phyloP scores from a whole-genome alignment of 331 rosid genomes.

The Prunus yedoensis region DNA sequence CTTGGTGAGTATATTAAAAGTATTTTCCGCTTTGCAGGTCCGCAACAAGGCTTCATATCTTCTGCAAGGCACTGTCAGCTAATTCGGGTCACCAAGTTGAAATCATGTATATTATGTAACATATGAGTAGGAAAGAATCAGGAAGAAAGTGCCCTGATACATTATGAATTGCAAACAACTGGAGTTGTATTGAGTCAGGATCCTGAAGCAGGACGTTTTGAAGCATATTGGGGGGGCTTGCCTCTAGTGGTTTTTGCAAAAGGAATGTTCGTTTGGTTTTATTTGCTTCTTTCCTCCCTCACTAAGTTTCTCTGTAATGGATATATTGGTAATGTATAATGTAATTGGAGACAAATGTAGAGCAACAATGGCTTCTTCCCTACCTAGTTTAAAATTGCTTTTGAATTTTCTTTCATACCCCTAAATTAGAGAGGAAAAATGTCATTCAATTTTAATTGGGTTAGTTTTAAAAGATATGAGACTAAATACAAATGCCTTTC shows the following conservation, averaged over 20 bases:
- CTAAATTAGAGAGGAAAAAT: neutral
- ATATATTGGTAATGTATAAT: neutral
- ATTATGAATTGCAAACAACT: neutral
- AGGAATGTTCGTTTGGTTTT: no score
- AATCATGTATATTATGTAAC: conserved; percentile 7
- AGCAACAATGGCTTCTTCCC: neutral
- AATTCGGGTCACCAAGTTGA: conserved; percentile 18
- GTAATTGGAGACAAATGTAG: neutral
- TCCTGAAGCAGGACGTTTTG: neutral
- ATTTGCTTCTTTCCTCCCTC: no score
- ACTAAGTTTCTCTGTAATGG: neutral
- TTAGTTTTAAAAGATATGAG: no score
- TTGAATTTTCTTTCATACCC: neutral
- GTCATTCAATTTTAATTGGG: no score
- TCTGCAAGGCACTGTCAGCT: conserved; percentile 53
- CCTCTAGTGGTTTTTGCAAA: no score
- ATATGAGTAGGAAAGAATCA: neutral
- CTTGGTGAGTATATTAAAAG: conserved; percentile 11
- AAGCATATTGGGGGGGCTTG: neutral
- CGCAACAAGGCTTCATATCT: conserved; percentile 81
- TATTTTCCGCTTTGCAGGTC: conserved; percentile 50
- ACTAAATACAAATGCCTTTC: no score
- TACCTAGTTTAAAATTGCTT: neutral
- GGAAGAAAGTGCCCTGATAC: neutral
- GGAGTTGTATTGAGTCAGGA: neutral